phyloP scores from a whole-genome alignment of 208 protist species.

The Trypanosomatidae sp. region DNA sequence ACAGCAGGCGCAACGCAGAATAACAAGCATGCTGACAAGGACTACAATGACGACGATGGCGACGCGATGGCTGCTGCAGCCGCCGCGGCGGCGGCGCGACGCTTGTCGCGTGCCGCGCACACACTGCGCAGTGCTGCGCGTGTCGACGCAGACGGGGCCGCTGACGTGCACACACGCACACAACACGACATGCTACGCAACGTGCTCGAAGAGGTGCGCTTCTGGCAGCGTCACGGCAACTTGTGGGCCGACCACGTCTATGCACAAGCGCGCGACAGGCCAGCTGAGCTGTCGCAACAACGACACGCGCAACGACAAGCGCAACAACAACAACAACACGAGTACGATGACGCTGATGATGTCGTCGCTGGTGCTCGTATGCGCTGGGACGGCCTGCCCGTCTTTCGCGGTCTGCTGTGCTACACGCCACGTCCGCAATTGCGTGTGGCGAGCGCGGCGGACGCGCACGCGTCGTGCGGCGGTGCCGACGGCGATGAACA shows the following conservation, averaged over 20 bases:
- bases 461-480: neutral
- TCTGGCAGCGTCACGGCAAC: conserved; percentile 26
- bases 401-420: conserved; percentile 51
- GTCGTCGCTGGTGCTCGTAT: neutral
- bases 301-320: neutral
- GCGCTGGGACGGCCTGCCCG: conserved; percentile 18
- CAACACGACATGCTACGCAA: conserved; percentile 16
- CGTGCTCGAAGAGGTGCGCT: conserved; percentile 20
- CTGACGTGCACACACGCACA: conserved; percentile 5
- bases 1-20: too few relatives aligned
- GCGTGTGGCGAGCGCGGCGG: neutral
- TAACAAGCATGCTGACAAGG: too few relatives aligned
- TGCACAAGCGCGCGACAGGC: conserved; percentile 9
- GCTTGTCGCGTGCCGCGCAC: too few relatives aligned
- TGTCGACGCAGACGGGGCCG: too few relatives aligned
- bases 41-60: too few relatives aligned
- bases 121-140: too few relatives aligned
- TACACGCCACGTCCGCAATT: conserved; percentile 19
- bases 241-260: conserved; percentile 36
- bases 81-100: too few relatives aligned
- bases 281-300: conserved; percentile 1
- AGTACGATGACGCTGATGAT: neutral
- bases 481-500: neutral
- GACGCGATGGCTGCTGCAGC: too few relatives aligned
- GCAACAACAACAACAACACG: neutral